phyloP scores from a whole-genome alignment of 495 filamentous ascomycete species.

The Xylaria nigripes region DNA sequence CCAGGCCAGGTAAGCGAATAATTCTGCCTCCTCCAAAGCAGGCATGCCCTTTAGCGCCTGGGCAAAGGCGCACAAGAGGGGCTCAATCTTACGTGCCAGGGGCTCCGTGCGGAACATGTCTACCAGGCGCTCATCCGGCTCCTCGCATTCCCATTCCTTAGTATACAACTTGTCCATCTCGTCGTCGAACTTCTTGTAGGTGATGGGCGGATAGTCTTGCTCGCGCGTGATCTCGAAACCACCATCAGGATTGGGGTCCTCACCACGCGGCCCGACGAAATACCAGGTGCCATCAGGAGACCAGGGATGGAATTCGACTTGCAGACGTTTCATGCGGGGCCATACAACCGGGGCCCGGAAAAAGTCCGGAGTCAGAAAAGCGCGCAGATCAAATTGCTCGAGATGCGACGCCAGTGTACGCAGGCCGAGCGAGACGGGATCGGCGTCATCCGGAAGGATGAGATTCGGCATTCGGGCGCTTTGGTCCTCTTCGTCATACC shows the following conservation, averaged over 20 bases:
- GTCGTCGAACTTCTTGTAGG: constrained; percentile 14
- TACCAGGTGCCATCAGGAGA: constrained; percentile 26
- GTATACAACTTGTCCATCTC: constrained; percentile 13
- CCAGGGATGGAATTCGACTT: constrained; percentile 25
- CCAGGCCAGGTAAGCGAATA: constrained; percentile 20
- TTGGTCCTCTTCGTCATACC: constrained; percentile 14
- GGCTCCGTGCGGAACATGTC: constrained; percentile 25
- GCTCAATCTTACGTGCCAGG: constrained; percentile 15
- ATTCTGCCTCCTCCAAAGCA: constrained; percentile 18
- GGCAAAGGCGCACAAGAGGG: constrained; percentile 13
- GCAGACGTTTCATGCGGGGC: constrained; percentile 24
- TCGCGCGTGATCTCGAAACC: constrained; percentile 26
- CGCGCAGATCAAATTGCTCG: constrained; percentile 15
- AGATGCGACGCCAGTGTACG: constrained; percentile 14
- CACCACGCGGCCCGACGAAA: constrained; percentile 23
- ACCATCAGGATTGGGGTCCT: constrained; percentile 14
- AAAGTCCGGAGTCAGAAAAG: constrained; percentile 28
- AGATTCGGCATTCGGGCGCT: constrained; percentile 18
- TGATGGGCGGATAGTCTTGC: constrained; percentile 24
- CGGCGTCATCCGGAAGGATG: constrained; percentile 11
- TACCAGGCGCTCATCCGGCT: constrained; percentile 17
- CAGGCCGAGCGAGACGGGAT: constrained; percentile 21
- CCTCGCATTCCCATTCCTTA: constrained; percentile 13
- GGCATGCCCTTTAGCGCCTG: constrained; percentile 9
- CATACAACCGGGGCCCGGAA: constrained; percentile 24